Evolutionary conservation across 2,329 filamentous ascomycete species (phyloP), one percentile per base, ranked within the genome.

Genomic region (Paradendryphiella salina): DNA sequence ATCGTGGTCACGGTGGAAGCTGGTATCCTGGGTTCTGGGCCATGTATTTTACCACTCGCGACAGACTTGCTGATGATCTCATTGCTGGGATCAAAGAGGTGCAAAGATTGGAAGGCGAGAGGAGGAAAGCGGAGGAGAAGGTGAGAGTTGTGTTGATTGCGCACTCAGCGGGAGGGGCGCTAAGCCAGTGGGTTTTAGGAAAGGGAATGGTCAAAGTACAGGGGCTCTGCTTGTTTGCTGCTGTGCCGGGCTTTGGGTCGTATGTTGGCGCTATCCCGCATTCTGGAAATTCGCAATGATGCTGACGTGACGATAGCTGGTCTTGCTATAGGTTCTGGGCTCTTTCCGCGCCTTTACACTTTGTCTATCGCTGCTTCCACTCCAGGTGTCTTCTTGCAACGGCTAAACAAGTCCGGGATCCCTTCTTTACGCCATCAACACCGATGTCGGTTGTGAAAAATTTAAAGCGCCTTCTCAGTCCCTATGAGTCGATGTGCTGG

Each of bases 401-500:
- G 14, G 78, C 79, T 0, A 61, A 64, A n/a, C 70, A 84, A 10
- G 75, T 80, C 1, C 75, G 75, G 15, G 71, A 70, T 4, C 77
- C 75, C 1, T 84, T 84, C 66, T 84, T 83, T 63, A 77, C 78
- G 40, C 57, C 74, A 0, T 54, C 64, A 11, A 78, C 77, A 38
- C 74, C 77, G 0, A 65, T 72, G 4, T 55, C 65, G 1, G 66
- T 76, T 4, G 73, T 82, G 1, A 41, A 65, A 2, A 65, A 70
- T 2, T 78, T 83, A 44, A 75, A 78, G 56, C 58, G 61, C 1
- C 71, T 73, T 3, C 70, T 79, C 50, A 74, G 73, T 20, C 71
- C 74, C 3, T 84, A 81, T 54, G 80, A 84, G 60, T 79, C 75
- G 54, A 79, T 80, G 60, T 59, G 76, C 26, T 84, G 80, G 81